Evolutionary conservation across 1,284 basidiomycete species (phyloP), one percentile per base, ranked within the genome.

Genomic region (Agaricales sp.): DNA sequence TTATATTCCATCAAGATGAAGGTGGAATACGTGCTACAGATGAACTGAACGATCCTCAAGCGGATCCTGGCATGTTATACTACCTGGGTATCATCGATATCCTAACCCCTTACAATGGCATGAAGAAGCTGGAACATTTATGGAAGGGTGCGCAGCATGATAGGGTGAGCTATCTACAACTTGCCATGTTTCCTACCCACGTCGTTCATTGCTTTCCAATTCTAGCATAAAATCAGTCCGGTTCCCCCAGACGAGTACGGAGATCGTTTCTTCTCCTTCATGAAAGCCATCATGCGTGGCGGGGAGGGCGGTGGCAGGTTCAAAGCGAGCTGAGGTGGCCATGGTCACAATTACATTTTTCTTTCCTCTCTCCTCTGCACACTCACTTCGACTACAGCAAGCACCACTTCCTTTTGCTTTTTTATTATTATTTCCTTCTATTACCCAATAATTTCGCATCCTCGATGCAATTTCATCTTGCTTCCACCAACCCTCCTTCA

Each of bases 1-100:
- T 95, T 63, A 65, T 96, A 30, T 99, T 98, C 67, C 98, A 97
- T 62, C 91, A 95, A 61, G 93, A 99, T 61, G 96, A 99, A 60
- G 94, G 94, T 20, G 95, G 96, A 1, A 66, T 96, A 51, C 79
- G 86, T 22, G 91, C 92, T 21, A 96, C 94, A 13, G 83, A 95
- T 63, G 92, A 95, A 58, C 65, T 63, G 19, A 95, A 98, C 62
- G 70, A 77, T 24, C 67, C 76, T 2, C 67, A 87, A 63, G 81
- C 87, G 56, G n/a, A 35, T n/a, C 30, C 30, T n/a, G 30, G 30
- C 8, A 80, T 78, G 47, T 89, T 99, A 53, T 99, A 98, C 67
- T 99, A 99, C 65, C 71, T 95, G 16, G 92, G 92, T 21, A 78
- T 96, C 45, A 97, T 97, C 59, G 93, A 97, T 65, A 95, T 95